Base-by-base conservation (phyloP, 371 early-diverging fungal species). In the Dichotomocladium elegans region DNA sequence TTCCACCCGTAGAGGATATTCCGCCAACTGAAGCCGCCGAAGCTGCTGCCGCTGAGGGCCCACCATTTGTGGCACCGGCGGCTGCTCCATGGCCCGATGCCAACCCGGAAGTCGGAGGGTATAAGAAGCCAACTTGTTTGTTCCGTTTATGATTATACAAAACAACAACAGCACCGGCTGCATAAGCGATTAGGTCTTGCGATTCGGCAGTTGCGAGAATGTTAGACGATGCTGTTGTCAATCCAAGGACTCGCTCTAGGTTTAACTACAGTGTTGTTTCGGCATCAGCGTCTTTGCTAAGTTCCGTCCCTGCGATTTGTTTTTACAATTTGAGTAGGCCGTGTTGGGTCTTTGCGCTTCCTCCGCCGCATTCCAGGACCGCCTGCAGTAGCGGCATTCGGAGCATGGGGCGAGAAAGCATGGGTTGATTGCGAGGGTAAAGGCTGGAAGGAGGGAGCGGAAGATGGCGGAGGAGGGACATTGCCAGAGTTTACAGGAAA, bases 161-260 rank as follows among this genome's bases (percentile, higher is more conserved):
- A 15, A 88, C 85, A 7, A 86, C 82, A 3, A 83, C 80, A 24
- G 85, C 86, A 28, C 90, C 92, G 26, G 91, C 86, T 24, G 88
- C 82, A 71, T 86, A 88, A 25, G 89, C 90, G 24, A 89, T 72
- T 41, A 87, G 55, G 64, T 82, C 85, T 5, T 75, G 69, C 4
- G 61, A 53, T 34, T 76, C 60, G 40, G 85, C 77, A 40, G 81
- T 69, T 5, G 83, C 81, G 41, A 90, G 50, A 22, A 73, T 68
- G 60, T 82, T 79, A 19, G 78, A 70, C 12, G 75, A 77, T 25
- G 69, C 76, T 4, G 83, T 72, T 3, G 87, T 86, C 24, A 86
- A 60, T 0, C 86, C 87, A 12, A 86, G 64, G 46, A 87, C 76
- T 12, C 83, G 76, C 45, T 86, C 86, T 22, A 87, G 57, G 55